phyloP scores from a whole-genome alignment of 2,329 filamentous ascomycete genomes.

The Fusarium musae region DNA sequence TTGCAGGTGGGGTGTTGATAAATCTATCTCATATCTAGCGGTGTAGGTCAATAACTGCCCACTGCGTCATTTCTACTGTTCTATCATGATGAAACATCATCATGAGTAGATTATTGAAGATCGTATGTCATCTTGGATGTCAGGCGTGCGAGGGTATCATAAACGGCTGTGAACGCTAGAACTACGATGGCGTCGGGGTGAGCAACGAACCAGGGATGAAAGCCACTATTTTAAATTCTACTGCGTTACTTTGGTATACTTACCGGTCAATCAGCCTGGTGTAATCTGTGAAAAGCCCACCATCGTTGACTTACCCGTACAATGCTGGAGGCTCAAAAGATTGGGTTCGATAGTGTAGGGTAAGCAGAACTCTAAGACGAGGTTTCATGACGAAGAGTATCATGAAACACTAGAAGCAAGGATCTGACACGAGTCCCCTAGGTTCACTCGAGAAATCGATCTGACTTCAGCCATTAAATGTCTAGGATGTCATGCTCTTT shows the following conservation, averaged over 20 bases:
- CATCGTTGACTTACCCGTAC: background rate
- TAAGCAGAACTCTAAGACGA: background rate
- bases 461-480: background rate
- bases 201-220: too few relatives aligned
- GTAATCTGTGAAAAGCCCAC: background rate
- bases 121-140: too few relatives aligned
- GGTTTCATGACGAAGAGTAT: background rate
- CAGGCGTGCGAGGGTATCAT: background rate
- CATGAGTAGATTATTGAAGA: background rate
- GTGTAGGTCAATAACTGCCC: background rate
- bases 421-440: background rate
- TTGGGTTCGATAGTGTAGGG: background rate
- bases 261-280: background rate
- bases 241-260: background rate
- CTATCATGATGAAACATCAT: too few relatives aligned
- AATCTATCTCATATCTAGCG: background rate
- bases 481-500: background rate
- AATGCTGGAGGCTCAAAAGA: background rate
- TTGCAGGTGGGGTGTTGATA: constrained; percentile 7
- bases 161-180: too few relatives aligned
- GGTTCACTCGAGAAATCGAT: background rate
- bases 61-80: constrained; percentile 1
- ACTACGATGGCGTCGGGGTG: background rate
- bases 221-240: background rate
- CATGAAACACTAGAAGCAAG: background rate